These are phyloP conservation scores for Amylostereum areolatum DNA, from an alignment of 1,284 basidiomycete genomes.

Conservation along the genomic window DNA sequence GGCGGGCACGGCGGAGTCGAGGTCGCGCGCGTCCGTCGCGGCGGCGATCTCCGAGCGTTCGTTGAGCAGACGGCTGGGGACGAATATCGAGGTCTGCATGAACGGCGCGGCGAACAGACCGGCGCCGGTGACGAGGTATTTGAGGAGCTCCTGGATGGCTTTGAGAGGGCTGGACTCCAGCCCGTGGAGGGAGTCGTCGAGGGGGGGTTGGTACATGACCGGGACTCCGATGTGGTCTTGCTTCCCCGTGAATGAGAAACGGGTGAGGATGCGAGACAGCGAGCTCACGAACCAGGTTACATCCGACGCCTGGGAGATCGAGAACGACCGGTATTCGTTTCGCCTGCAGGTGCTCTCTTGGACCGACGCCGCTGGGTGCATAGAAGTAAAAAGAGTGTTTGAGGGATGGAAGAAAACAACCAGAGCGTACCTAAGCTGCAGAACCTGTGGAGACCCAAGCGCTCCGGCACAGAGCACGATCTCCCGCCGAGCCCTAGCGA, in stretches of 20 bases:
- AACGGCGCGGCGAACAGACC: constrained; percentile 25
- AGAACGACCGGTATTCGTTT: constrained; percentile 23
- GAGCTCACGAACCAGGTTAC: constrained; percentile 15
- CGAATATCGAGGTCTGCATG: constrained; percentile 21
- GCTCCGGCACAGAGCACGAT: constrained; percentile 24
- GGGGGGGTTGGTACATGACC: constrained; percentile 20
- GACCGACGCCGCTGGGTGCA: constrained; percentile 21
- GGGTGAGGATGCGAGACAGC: neutral
- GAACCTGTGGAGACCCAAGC: constrained; percentile 20
- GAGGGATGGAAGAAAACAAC: neutral
- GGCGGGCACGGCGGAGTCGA: constrained; percentile 14
- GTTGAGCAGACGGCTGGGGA: constrained; percentile 18
- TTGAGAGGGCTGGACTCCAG: constrained; percentile 13
- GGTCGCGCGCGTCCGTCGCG: constrained; percentile 5
- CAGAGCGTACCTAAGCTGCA: constrained; percentile 17
- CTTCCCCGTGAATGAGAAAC: constrained; percentile 12
- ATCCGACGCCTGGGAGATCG: constrained; percentile 30
- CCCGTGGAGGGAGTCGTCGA: constrained; percentile 19
- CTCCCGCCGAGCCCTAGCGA: constrained; percentile 19
- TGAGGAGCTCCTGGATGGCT: constrained; percentile 20
- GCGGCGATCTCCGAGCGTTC: constrained; percentile 6
- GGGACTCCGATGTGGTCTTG: constrained; percentile 28
- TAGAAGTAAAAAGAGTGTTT: neutral
- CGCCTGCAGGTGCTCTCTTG: constrained; percentile 19
- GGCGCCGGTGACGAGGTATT: constrained; percentile 22